Conservation (phyloP, 2,329 filamentous ascomycete species). For the Aspergillus glaucus region DNA sequence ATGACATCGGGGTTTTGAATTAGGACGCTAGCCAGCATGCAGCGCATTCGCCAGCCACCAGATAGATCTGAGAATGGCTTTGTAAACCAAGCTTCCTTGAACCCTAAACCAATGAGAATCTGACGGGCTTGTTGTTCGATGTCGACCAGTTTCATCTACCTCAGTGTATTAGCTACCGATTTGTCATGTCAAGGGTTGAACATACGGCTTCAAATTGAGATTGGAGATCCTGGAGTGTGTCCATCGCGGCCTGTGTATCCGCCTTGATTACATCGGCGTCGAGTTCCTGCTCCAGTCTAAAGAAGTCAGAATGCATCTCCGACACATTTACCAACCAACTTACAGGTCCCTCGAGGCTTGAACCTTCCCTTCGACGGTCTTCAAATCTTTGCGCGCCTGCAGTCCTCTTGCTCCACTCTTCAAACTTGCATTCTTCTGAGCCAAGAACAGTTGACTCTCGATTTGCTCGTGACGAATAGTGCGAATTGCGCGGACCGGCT, state of each 20-base stretch:
- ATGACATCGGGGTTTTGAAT: slow-evolving; percentile 70
- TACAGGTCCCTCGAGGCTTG: slow-evolving; percentile 52
- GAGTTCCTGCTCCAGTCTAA: slow-evolving; percentile 50
- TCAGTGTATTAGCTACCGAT: background rate
- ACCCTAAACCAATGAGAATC: slow-evolving; percentile 65
- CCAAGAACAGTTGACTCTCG: slow-evolving; percentile 58
- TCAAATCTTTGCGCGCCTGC: slow-evolving; percentile 68
- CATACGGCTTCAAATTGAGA: slow-evolving; percentile 58
- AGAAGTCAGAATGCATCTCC: background rate
- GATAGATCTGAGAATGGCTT: slow-evolving; percentile 61
- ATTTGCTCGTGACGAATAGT: slow-evolving; percentile 57
- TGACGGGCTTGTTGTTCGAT: slow-evolving; percentile 61
- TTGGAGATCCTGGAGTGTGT: slow-evolving; percentile 64
- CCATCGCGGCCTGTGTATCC: slow-evolving; percentile 63
- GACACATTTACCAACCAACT: slow-evolving; percentile 12
- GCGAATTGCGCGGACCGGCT: slow-evolving; percentile 56
- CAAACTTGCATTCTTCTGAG: slow-evolving; percentile 66
- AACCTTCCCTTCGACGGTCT: slow-evolving; percentile 61
- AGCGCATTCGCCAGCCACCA: slow-evolving; percentile 70
- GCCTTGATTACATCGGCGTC: slow-evolving; percentile 50
- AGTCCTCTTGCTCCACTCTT: slow-evolving; percentile 69
- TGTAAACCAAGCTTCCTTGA: slow-evolving; percentile 56
- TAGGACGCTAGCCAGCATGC: slow-evolving; percentile 58
- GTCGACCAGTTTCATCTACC: slow-evolving; percentile 50
- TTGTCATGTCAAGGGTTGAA: background rate